Evolutionary conservation across 345 rosid species (phyloP).

Genomic region (Citrus sinensis): DVS_A1.0 CM039166.1:20791501-20792000

Average conservation of each 20-base stretch:
- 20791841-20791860: background rate
- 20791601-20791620: background rate
- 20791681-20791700: background rate
- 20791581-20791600: background rate
- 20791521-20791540: conserved; percentile 50
- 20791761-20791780: background rate
- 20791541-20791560: conserved; percentile 64
- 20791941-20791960: too few relatives aligned
- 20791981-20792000: too few relatives aligned
- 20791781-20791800: background rate
- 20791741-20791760: too few relatives aligned
- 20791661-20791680: too few relatives aligned
- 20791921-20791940: background rate
- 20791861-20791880: background rate
- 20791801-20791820: background rate
- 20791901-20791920: too few relatives aligned
- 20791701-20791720: background rate
- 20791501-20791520: conserved; percentile 43
- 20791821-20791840: background rate
- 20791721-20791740: background rate
- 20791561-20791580: conserved; percentile 32
- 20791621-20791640: background rate
- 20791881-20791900: background rate
- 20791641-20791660: background rate
- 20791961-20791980: too few relatives aligned